Conservation (phyloP, 2,329 filamentous ascomycete species). For the Colletotrichum godetiae region DNA sequence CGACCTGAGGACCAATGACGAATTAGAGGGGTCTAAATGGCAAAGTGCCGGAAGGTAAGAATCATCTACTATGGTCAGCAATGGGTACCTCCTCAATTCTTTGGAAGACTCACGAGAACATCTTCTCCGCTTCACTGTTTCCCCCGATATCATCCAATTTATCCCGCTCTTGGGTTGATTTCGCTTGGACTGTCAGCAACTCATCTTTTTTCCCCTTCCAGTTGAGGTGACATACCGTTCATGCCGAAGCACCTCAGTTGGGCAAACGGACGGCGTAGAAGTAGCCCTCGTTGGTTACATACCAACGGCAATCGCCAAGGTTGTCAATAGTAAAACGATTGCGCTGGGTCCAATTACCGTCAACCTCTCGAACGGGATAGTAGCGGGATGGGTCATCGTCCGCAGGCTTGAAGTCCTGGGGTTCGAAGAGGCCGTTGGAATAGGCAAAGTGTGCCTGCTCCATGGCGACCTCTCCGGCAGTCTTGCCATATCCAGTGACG, state of each 20-base stretch:
- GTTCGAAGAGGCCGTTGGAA: slow-evolving; percentile 62
- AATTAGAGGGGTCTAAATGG: not conserved
- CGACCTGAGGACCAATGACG: not conserved
- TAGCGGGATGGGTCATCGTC: slow-evolving; percentile 70
- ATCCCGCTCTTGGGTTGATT: not conserved
- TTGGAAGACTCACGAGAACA: not conserved
- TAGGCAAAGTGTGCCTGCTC: slow-evolving; percentile 62
- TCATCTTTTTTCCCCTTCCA: not conserved
- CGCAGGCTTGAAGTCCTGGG: slow-evolving; percentile 72
- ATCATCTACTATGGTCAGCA: not conserved
- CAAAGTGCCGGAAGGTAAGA: not conserved
- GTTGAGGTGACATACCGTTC: not conserved
- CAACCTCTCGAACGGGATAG: slow-evolving; percentile 71
- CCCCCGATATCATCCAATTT: not conserved
- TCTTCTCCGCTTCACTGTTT: not conserved
- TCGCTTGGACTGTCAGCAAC: not conserved
- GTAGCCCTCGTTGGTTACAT: slow-evolving; percentile 64
- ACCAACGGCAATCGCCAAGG: slow-evolving; percentile 69
- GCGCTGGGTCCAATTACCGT: slow-evolving; percentile 69
- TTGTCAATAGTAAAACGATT: slow-evolving; percentile 70
- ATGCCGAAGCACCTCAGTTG: slow-evolving; percentile 40
- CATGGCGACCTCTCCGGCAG: slow-evolving; percentile 57
- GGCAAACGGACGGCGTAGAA: slow-evolving; percentile 71
- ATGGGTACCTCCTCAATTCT: not conserved
- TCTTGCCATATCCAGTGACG: slow-evolving; percentile 64